phyloP scores from a whole-genome alignment of 2,329 filamentous ascomycete species.

The Claviceps sp. region DNA sequence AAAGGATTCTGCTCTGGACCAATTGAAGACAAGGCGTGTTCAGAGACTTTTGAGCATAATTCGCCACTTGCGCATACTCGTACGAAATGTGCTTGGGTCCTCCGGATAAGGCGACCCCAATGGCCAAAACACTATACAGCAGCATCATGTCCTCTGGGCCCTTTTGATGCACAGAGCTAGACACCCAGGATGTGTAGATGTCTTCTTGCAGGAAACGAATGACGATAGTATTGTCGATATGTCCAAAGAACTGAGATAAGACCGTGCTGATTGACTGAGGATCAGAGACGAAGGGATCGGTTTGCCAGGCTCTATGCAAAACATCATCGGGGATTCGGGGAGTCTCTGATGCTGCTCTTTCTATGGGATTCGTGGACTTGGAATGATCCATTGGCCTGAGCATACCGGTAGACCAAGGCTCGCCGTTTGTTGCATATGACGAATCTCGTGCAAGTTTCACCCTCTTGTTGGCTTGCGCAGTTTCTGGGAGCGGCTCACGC shows the following conservation, averaged over 20 bases:
- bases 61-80: conserved; percentile 37
- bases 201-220: conserved; percentile 29
- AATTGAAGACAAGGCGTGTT: conserved; percentile 37
- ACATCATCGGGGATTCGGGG: conserved; percentile 36
- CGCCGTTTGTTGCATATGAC: conserved; percentile 25
- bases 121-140: conserved; percentile 29
- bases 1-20: conserved; percentile 52
- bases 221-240: conserved; percentile 27
- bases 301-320: conserved; percentile 34
- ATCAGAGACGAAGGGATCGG: conserved; percentile 34
- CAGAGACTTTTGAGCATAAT: conserved; percentile 33
- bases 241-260: conserved; percentile 28
- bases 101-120: conserved; percentile 25
- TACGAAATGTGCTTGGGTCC: conserved; percentile 23
- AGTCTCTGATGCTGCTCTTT: conserved; percentile 24
- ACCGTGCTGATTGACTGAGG: conserved; percentile 25
- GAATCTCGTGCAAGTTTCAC: conserved; percentile 33
- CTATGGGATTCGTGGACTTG: conserved; percentile 24
- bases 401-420: conserved; percentile 17
- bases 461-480: conserved; percentile 36
- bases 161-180: conserved; percentile 21
- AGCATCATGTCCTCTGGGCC: conserved; percentile 31
- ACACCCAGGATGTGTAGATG: conserved; percentile 25
- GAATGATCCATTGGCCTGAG: conserved; percentile 22
- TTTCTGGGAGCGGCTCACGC: conserved; percentile 20